phyloP scores from a whole-genome alignment of 2,329 filamentous ascomycete species.

The Colletotrichum nymphaeae region DNA sequence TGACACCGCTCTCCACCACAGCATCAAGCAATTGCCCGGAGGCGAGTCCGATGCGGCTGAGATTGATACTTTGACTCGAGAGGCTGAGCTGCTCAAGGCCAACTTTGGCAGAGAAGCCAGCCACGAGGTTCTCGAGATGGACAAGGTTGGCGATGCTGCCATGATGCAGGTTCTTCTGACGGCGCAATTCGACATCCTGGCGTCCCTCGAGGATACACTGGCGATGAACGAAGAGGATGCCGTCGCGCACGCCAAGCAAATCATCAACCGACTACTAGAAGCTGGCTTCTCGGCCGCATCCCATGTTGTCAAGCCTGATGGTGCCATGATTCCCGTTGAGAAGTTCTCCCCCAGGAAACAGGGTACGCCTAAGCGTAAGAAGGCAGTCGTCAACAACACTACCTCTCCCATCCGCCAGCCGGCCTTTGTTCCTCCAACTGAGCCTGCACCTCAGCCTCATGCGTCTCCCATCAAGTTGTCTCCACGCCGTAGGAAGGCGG shows the following conservation, averaged over 20 bases:
- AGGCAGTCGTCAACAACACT: slow-evolving; percentile 53
- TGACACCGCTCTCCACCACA: slow-evolving; percentile 88
- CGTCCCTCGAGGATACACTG: slow-evolving; percentile 84
- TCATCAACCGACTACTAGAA: slow-evolving; percentile 82
- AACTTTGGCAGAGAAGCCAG: slow-evolving; percentile 86
- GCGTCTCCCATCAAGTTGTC: slow-evolving; percentile 79
- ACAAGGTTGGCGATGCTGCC: slow-evolving; percentile 81
- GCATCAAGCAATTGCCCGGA: slow-evolving; percentile 80
- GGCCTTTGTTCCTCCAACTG: slow-evolving; percentile 48
- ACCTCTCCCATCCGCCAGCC: slow-evolving; percentile 59
- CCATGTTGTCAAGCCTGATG: slow-evolving; percentile 92
- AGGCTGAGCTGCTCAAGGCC: slow-evolving; percentile 86
- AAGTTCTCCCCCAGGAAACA: slow-evolving; percentile 76
- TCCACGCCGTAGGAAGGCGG: slow-evolving; percentile 80
- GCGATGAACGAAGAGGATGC: slow-evolving; percentile 87
- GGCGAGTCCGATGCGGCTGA: slow-evolving; percentile 77
- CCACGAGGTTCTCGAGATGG: slow-evolving; percentile 82
- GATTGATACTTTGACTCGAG: slow-evolving; percentile 77
- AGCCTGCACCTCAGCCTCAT: slow-evolving; percentile 38
- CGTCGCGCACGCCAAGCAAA: slow-evolving; percentile 79
- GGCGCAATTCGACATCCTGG: slow-evolving; percentile 91
- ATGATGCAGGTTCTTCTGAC: slow-evolving; percentile 86
- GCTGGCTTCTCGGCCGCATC: slow-evolving; percentile 79
- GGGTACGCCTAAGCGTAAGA: slow-evolving; percentile 83
- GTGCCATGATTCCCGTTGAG: slow-evolving; percentile 70